Evolutionary conservation across 1,284 basidiomycete species (phyloP), one percentile per base, ranked within the genome.

Genomic region (Cutaneotrichosporon spelunceum): DNA sequence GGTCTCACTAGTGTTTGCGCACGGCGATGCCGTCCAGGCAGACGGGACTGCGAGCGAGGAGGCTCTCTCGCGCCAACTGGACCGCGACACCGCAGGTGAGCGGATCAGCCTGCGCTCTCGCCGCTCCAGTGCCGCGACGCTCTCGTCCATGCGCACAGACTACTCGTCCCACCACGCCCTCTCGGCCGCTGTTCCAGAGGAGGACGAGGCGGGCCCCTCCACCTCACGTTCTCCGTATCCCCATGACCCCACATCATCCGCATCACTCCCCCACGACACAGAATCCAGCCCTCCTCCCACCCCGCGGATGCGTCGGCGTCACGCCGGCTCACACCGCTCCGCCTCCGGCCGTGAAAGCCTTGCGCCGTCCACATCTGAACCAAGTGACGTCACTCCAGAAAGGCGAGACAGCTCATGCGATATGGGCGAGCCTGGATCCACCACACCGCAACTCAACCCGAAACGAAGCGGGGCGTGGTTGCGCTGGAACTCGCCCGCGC

Each of bases 21-120:
- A 69, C 53, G 69, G 69, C 13, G 72, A 65, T 30, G 57, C 66
- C 16, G 33, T 60, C 6, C 56, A 53, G 5, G 57, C 60, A 29
- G 53, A 55, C 6, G 58, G 56, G 1, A 59, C 54, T 11, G 54
- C 62, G 21, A 64, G 62, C 45, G 70, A 75, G 58, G 67, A 76
- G 67, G 71, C 70, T 0, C 64, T 78, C 1, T 66, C 69, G 2
- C 66, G 70, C 14, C 74, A 76, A 60, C 68, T 78, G 4, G 74
- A 78, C 63, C 67, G 70, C 14, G 72, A 74, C 66, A 58, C 66
- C 19, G 73, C 73, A 5, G 76, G 76, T 19, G 65, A 68, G 34
- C 66, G 69, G 39, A 74, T 78, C 64, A 73, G 74, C 1, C 57
- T 78, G 53, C 63, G 76, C n/a, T 74, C 72, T 52, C 60, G 76